phyloP scores from a whole-genome alignment of 2,329 filamentous ascomycete species.

The Xylogone sp. region DNA sequence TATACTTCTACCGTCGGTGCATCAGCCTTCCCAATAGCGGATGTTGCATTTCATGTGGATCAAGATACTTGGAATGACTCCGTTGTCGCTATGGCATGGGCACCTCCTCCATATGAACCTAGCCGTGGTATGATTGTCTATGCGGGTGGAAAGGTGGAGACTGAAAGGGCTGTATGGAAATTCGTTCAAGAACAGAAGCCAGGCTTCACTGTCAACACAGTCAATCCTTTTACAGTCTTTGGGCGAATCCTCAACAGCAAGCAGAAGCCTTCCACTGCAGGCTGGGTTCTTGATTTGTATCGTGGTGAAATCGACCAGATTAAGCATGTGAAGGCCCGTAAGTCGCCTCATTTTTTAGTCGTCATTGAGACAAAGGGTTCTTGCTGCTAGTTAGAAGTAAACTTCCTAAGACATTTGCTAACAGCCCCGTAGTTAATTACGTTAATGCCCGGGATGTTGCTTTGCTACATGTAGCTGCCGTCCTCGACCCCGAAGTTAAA shows the following conservation, averaged over 20 bases:
- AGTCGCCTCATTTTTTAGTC: background rate
- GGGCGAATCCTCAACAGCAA: conserved; percentile 12
- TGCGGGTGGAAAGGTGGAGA: conserved; percentile 31
- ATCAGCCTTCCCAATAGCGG: conserved; percentile 8
- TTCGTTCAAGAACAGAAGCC: conserved; percentile 24
- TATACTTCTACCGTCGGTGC: conserved; percentile 31
- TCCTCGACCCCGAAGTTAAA: conserved; percentile 21
- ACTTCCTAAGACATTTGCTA: too few relatives aligned
- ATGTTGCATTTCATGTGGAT: conserved; percentile 25
- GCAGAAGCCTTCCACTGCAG: conserved; percentile 17
- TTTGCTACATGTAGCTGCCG: conserved; percentile 22
- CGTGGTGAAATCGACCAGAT: conserved; percentile 13
- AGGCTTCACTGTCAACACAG: conserved; percentile 18
- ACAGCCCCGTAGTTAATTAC: background rate
- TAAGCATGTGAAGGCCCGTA: conserved; percentile 7
- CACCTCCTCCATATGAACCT: conserved; percentile 31
- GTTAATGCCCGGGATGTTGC: conserved; percentile 24
- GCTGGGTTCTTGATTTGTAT: conserved; percentile 15
- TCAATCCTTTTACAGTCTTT: conserved; percentile 17
- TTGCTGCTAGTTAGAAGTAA: too few relatives aligned
- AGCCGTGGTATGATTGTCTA: conserved; percentile 34
- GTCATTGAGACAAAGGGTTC: background rate
- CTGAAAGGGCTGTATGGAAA: conserved; percentile 33
- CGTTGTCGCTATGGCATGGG: conserved; percentile 29
- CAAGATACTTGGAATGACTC: conserved; percentile 29